These are phyloP conservation scores for Triadica sebifera DNA, from an alignment of 345 rosid species.

Conservation along the genomic window DNA sequence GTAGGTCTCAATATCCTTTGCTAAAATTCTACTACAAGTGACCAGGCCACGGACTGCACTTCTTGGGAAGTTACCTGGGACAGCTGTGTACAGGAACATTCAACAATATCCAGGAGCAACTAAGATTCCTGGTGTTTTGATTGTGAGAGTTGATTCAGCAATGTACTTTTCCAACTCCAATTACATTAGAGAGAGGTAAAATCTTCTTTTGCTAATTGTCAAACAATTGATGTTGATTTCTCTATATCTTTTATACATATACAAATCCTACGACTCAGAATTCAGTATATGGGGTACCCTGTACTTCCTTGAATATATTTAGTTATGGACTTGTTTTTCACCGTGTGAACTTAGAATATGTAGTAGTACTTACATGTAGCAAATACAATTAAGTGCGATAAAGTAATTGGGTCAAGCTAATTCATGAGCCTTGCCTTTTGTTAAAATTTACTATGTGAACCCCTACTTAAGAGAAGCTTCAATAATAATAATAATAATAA, in stretches of 20 bases:
- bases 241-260: background rate
- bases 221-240: no score
- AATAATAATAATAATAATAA: no score
- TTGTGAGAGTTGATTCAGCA: conserved; percentile 90
- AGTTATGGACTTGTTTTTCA: no score
- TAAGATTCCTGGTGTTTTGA: conserved; percentile 70
- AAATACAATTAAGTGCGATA: no score
- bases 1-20: conserved; percentile 84
- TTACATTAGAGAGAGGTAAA: conserved; percentile 81
- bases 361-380: no score
- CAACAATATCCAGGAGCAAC: conserved; percentile 90
- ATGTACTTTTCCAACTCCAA: conserved; percentile 96
- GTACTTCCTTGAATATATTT: no score
- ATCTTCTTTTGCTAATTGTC: background rate
- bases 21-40: conserved; percentile 88
- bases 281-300: no score
- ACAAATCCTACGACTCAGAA: background rate
- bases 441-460: no score
- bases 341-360: no score
- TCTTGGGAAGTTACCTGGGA: conserved; percentile 81
- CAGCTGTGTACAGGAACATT: conserved; percentile 74
- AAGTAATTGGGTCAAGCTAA: no score
- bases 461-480: no score
- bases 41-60: conserved; percentile 88
- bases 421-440: no score